Evolutionary conservation across 495 filamentous ascomycete genomes (phyloP).

Genomic region (Podospora pseudocomata): DNA sequence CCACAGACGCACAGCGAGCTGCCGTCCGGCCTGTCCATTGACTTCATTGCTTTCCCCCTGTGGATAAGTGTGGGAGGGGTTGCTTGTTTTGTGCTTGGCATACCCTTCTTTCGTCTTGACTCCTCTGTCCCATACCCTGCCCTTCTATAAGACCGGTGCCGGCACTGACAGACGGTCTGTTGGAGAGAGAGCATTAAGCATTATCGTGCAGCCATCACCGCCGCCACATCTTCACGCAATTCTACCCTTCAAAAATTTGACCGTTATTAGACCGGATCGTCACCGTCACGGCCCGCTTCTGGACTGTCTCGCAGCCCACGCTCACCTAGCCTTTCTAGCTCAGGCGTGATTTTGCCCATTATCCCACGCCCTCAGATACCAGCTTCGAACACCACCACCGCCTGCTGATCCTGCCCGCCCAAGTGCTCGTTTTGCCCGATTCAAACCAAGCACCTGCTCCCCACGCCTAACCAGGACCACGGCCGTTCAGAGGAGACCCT

Average conservation of each 20-base stretch:
- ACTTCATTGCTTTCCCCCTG: slow-evolving; percentile 24
- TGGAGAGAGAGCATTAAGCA: background rate
- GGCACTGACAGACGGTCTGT: background rate
- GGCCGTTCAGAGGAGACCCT: slow-evolving; percentile 14
- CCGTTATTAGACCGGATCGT: slow-evolving; percentile 36
- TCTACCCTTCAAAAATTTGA: slow-evolving; percentile 31
- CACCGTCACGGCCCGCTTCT: slow-evolving; percentile 23
- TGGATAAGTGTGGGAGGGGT: slow-evolving; percentile 8
- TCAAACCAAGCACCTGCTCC: background rate
- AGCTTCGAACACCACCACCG: background rate
- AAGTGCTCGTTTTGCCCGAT: background rate
- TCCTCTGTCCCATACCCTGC: slow-evolving; percentile 2
- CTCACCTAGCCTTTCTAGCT: slow-evolving; percentile 8
- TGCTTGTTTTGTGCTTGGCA: slow-evolving; percentile 23
- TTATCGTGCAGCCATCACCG: slow-evolving; percentile 10
- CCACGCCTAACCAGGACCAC: background rate
- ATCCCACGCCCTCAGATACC: background rate
- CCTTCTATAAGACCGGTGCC: background rate
- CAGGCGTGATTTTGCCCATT: slow-evolving; percentile 1
- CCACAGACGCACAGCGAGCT: slow-evolving; percentile 11
- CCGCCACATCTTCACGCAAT: slow-evolving; percentile 24
- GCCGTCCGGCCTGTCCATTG: slow-evolving; percentile 19
- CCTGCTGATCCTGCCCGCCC: background rate
- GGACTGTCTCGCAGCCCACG: slow-evolving; percentile 14
- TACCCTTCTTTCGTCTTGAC: slow-evolving; percentile 10